Evolutionary conservation across 108 stramenopile species (phyloP).

Genomic region (Nitzschia inconspicua): DNA sequence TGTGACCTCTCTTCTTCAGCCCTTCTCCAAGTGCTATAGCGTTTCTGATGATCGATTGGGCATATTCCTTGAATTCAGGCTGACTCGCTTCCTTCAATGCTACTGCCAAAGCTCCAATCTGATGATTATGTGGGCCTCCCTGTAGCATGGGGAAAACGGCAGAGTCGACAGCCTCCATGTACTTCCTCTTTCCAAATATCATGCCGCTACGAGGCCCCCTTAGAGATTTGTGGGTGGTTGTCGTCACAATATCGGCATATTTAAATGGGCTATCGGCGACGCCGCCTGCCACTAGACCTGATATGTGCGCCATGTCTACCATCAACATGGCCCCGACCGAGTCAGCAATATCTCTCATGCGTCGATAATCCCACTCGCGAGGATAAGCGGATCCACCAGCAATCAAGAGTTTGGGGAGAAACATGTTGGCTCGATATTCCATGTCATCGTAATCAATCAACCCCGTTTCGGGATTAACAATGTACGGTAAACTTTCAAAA

Average conservation of each 20-base stretch:
- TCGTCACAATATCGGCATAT: constrained; percentile 98
- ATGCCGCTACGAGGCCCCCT: constrained; percentile 99
- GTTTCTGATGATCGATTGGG: constrained; percentile 83
- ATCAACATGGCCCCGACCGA: constrained; percentile 94
- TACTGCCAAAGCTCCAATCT: constrained; percentile 96
- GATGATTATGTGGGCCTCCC: constrained; percentile 99
- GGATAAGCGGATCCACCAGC: constrained; percentile 99
- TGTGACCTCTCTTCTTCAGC: constrained; percentile 81
- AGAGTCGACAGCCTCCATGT: constrained; percentile 90
- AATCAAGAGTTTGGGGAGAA: constrained; percentile 97
- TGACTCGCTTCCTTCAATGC: constrained; percentile 94
- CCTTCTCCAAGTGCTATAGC: constrained; percentile 86
- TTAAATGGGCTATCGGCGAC: constrained; percentile 92
- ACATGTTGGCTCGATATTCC: constrained; percentile 90
- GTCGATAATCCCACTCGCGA: constrained; percentile 97
- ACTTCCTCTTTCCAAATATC: constrained; percentile 93
- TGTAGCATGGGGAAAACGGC: constrained; percentile 99
- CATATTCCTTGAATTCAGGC: constrained; percentile 89
- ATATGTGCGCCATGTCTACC: constrained; percentile 99
- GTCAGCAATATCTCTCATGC: constrained; percentile 96
- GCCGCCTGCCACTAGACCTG: constrained; percentile 94
- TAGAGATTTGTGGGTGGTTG: constrained; percentile 99
- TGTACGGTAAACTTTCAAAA: constrained; percentile 99
- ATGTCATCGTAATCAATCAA: constrained; percentile 97
- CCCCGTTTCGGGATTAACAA: constrained; percentile 92